Percentiles rank a stretch among this genome's conserved stretches.
Evolutionary conservation across 139 green algal species (phyloP).

Genomic region (Ulvella scutata): DNA sequence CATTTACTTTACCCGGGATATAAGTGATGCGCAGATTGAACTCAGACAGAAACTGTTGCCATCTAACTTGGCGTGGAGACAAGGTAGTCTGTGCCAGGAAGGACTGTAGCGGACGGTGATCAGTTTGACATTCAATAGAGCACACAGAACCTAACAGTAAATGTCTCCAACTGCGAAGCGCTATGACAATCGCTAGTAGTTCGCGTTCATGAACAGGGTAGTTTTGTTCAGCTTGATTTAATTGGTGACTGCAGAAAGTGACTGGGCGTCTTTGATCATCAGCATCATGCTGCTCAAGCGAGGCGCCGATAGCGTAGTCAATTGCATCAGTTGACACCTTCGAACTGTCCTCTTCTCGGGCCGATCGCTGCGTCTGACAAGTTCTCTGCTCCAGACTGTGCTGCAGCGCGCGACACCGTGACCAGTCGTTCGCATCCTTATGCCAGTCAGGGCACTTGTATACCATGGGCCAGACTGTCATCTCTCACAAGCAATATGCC

Average conservation of each 20-base stretch:
- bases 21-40: too few species aligned
- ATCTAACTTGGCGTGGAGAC: too few species aligned
- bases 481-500: too few species aligned
- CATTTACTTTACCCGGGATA: conserved; percentile 13
- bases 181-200: conserved; percentile 11
- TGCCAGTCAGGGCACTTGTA: too few species aligned
- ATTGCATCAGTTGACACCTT: conserved; percentile 16
- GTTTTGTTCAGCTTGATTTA: conserved; percentile 7
- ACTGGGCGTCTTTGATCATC: not conserved
- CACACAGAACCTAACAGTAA: not conserved
- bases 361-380: too few species aligned
- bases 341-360: too few species aligned
- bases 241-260: conserved; percentile 15
- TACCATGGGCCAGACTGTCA: too few species aligned
- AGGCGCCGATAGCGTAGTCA: not conserved
- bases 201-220: conserved; percentile 17
- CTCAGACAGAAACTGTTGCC: not conserved
- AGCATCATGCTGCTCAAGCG: conserved; percentile 9
- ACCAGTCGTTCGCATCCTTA: too few species aligned
- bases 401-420: too few species aligned
- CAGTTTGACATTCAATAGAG: not conserved
- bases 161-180: conserved; percentile 4
- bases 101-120: conserved; percentile 7
- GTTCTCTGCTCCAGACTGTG: too few species aligned
- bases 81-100: conserved; percentile 9